Percentiles rank a stretch among this genome's conserved stretches.
These are phyloP conservation scores for Wickerhamomyces sp. DNA, from an alignment of 1,139 yeast species.

Conservation along the genomic window DNA sequence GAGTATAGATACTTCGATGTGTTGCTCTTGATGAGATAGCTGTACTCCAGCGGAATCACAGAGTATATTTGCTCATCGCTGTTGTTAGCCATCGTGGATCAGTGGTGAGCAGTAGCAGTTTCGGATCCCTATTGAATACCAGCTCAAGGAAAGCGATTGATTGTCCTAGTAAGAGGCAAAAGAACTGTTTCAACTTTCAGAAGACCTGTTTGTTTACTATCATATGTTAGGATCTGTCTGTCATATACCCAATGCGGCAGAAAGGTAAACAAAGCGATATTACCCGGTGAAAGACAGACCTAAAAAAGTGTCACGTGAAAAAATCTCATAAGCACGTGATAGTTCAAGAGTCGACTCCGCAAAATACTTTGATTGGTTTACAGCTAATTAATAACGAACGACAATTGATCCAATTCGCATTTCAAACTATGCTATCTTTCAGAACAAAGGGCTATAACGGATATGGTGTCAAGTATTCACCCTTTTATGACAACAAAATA, in stretches of 20 bases:
- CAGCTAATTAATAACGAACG: background rate
- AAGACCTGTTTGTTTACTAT: background rate
- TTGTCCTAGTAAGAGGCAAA: background rate
- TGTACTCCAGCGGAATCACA: conserved; percentile 19
- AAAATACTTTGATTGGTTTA: background rate
- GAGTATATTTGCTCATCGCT: conserved; percentile 2
- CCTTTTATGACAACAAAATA: conserved; percentile 81
- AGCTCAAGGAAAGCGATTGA: background rate
- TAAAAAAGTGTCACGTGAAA: background rate
- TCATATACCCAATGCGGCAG: background rate
- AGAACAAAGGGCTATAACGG: conserved; percentile 84
- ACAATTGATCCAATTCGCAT: too few species aligned
- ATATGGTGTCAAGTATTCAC: conserved; percentile 84
- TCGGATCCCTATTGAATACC: too few species aligned
- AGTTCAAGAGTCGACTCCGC: conserved; percentile 1
- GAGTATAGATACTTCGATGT: conserved; percentile 10
- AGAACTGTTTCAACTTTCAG: too few species aligned
- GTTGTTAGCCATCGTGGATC: background rate
- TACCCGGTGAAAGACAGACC: background rate
- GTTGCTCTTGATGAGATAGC: conserved; percentile 11
- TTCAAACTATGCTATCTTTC: conserved; percentile 65
- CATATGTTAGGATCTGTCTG: background rate
- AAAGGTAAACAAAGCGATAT: conserved; percentile 6
- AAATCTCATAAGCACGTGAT: background rate
- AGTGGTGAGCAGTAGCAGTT: background rate